Evolutionary conservation across 2,329 filamentous ascomycete species (phyloP), one percentile per base, ranked within the genome.

Genomic region (Sporothrix luriei): DNA sequence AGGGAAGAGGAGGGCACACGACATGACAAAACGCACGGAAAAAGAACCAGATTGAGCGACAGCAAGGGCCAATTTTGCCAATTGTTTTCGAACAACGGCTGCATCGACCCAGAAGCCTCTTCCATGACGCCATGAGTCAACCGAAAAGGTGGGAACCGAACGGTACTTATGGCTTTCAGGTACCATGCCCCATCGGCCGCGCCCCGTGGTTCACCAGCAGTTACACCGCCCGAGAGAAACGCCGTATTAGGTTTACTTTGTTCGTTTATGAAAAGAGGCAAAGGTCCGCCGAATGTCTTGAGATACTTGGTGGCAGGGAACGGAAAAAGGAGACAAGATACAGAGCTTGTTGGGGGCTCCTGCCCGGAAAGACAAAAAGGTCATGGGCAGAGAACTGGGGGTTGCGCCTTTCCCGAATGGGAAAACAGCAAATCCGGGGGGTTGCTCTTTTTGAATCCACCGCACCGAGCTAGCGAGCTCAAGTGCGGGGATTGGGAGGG

Each of bases 391-490:
- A 11, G 21, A 26, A 26, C 26, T n/a, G n/a, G 51, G 21, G 43
- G 11, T 48, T 13, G 48, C 48, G 19, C 16, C 38, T 49, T 68
- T 57, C 52, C 52, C 24, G 19, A 68, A 48, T 24, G 24, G 52
- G 66, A 68, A 68, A 68, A 59, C 38, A 21, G 24, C 33, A 24
- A 55, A 68, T 68, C 66, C 19, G 66, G 66, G 66, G 66, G 49
- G 59, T 29, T 40, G 51, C 33, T 4, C 16, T 33, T n/a, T 49
- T n/a, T 33, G 33, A 33, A 7, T 7, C 33, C 33, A 21, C 29
- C 11, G 33, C 33, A 43, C 33, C 24, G 54, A 62, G 19, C 57
- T 61, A 61, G 21, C 43, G 33, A 40, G 51, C 54, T 21, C n/a
- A 43, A 64, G 43, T 33, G 61, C 59, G 59, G 59, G 59, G 57